Evolutionary conservation across 1,284 basidiomycete species (phyloP).

Genomic region (Cutaneotrichosporon mucoides): DNA sequence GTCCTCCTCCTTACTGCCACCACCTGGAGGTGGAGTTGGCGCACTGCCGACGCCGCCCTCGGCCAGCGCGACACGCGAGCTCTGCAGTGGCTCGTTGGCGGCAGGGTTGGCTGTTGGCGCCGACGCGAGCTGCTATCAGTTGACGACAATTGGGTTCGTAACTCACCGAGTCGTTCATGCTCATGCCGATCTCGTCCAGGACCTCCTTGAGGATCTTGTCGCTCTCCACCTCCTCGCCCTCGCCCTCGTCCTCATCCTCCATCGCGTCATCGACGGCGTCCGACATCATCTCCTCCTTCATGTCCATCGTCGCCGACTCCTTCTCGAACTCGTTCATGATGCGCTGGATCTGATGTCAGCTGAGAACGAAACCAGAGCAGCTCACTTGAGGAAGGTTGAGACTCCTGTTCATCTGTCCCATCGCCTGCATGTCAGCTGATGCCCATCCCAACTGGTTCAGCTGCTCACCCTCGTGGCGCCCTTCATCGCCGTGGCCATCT

Average conservation of each 20-base stretch:
- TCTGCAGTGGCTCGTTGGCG: conserved; percentile 59
- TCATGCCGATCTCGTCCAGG: conserved; percentile 94
- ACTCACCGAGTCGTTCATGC: conserved; percentile 80
- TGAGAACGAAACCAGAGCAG: neutral
- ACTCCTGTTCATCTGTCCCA: conserved; percentile 96
- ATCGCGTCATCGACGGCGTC: conserved; percentile 98
- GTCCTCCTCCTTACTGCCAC: conserved; percentile 70
- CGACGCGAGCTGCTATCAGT: conserved; percentile 60
- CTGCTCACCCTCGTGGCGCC: conserved; percentile 82
- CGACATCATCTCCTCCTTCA: conserved; percentile 99
- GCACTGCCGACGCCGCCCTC: conserved; percentile 36
- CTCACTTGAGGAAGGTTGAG: conserved; percentile 74
- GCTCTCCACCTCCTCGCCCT: conserved; percentile 81
- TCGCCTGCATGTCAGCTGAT: conserved; percentile 61
- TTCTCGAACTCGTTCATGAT: conserved; percentile 99
- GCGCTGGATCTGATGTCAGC: conserved; percentile 66
- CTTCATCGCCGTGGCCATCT: conserved; percentile 99
- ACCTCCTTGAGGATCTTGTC: conserved; percentile 96
- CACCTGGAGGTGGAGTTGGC: conserved; percentile 46
- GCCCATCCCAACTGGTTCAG: neutral
- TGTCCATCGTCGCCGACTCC: conserved; percentile 97
- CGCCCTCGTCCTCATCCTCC: conserved; percentile 88
- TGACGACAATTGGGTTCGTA: neutral
- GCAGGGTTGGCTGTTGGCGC: conserved; percentile 67
- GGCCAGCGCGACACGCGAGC: conserved; percentile 71